Conservation (phyloP, 2,329 filamentous ascomycete species). For the Colletotrichum aenigma region DNA sequence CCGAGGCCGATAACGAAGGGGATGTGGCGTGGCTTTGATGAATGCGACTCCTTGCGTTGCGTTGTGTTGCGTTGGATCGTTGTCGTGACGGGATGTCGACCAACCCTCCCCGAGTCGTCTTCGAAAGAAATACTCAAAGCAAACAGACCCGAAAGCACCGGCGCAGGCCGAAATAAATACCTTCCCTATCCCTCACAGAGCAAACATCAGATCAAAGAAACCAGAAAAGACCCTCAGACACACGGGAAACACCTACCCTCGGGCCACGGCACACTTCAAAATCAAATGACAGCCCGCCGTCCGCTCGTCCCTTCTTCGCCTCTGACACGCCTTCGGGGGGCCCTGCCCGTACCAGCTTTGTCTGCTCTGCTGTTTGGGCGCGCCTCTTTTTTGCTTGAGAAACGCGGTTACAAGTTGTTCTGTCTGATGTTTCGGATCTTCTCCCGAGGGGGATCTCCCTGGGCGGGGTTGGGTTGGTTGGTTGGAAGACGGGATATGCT, state of each 20-base stretch:
- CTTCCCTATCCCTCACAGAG: background rate
- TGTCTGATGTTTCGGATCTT: slow-evolving; percentile 15
- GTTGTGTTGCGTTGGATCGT: background rate
- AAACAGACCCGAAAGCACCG: background rate
- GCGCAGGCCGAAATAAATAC: background rate
- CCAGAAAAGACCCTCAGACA: background rate
- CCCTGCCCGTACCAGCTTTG: background rate
- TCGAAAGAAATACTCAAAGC: background rate
- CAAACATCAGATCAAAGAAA: background rate
- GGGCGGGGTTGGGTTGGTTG: background rate
- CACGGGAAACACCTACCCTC: background rate
- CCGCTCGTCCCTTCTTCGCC: slow-evolving; percentile 6
- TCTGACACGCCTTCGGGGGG: background rate
- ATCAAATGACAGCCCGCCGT: slow-evolving; percentile 9
- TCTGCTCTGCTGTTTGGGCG: background rate
- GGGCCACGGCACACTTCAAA: background rate
- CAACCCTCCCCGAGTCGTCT: background rate
- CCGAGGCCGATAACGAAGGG: background rate
- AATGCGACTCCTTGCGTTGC: background rate
- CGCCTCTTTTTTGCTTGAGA: background rate
- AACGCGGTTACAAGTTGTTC: background rate
- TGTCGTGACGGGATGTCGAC: background rate
- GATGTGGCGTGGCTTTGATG: background rate
- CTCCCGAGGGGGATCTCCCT: background rate
- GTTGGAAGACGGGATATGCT: background rate